Evolutionary conservation across 2,329 filamentous ascomycete species (phyloP).

Genomic region (Polytolypa hystricis): DNA sequence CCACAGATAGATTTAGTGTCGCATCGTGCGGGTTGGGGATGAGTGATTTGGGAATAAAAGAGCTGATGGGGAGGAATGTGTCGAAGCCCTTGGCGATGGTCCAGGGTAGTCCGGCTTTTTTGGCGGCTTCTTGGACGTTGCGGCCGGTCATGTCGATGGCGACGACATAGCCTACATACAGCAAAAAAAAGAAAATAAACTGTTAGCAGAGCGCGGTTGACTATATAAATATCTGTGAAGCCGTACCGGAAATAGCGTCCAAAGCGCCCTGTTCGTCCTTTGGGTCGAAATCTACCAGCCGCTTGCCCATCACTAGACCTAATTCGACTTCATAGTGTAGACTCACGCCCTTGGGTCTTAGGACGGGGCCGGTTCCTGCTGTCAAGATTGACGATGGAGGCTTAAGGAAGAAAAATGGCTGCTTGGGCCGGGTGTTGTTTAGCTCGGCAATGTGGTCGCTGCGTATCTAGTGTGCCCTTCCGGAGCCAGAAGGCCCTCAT

Average conservation of each 20-base stretch:
- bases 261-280: conserved; percentile 65
- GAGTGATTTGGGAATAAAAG: conserved; percentile 64
- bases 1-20: conserved; percentile 76
- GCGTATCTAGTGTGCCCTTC: conserved; percentile 8
- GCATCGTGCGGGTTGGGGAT: conserved; percentile 83
- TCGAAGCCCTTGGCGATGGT: conserved; percentile 95
- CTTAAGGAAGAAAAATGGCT: conserved; percentile 99
- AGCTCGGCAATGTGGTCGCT: conserved; percentile 92
- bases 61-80: conserved; percentile 83
- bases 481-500: too few species aligned
- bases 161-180: conserved; percentile 62
- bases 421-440: conserved; percentile 74
- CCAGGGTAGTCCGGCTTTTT: conserved; percentile 95
- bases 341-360: conserved; percentile 70
- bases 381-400: conserved; percentile 76
- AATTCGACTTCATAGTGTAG: conserved; percentile 95
- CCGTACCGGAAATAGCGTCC: conserved; percentile 64
- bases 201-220: too few species aligned
- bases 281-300: conserved; percentile 61
- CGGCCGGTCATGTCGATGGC: conserved; percentile 96
- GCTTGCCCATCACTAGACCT: conserved; percentile 76
- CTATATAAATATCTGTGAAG: too few species aligned
- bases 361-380: conserved; percentile 64
- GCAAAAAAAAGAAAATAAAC: background rate
- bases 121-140: conserved; percentile 91